phyloP scores from a whole-genome alignment of 306 rosid genomes.

The Vigna unguiculata region DNA sequence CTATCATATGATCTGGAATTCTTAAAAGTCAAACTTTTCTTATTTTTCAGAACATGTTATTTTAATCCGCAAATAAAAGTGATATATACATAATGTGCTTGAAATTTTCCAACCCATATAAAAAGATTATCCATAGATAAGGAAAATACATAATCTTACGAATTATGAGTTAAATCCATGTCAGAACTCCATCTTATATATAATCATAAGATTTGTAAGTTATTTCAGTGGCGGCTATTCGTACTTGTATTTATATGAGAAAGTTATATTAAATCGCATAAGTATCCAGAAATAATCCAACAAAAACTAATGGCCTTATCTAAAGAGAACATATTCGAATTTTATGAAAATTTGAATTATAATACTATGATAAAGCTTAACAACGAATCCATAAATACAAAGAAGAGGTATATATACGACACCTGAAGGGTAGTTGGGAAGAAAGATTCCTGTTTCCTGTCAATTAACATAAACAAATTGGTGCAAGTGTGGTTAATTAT shows the following conservation, averaged over 20 bases:
- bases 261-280: not conserved
- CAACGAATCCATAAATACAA: not conserved
- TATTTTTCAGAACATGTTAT: not conserved
- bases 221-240: not conserved
- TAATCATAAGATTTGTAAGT: too few relatives aligned
- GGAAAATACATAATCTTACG: too few relatives aligned
- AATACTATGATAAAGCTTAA: not conserved
- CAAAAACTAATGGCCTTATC: not conserved
- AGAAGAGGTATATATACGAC: conserved; percentile 20
- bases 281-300: not conserved
- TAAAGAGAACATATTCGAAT: conserved; percentile 24
- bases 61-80: too few relatives aligned
- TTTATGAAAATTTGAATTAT: not conserved
- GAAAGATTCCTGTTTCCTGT: conserved; percentile 30
- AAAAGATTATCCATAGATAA: too few relatives aligned
- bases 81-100: too few relatives aligned
- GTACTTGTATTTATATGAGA: not conserved
- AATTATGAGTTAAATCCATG: too few relatives aligned
- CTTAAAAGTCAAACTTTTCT: not conserved
- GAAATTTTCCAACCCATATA: too few relatives aligned
- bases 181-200: too few relatives aligned
- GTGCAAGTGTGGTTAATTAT: conserved; percentile 34
- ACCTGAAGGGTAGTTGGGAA: conserved; percentile 39
- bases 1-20: not conserved
- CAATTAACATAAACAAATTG: conserved; percentile 23